These are phyloP conservation scores for Eleusine coracana DNA, from an alignment of 176 grass and related monocot species.

Conservation along the genomic window DNA sequence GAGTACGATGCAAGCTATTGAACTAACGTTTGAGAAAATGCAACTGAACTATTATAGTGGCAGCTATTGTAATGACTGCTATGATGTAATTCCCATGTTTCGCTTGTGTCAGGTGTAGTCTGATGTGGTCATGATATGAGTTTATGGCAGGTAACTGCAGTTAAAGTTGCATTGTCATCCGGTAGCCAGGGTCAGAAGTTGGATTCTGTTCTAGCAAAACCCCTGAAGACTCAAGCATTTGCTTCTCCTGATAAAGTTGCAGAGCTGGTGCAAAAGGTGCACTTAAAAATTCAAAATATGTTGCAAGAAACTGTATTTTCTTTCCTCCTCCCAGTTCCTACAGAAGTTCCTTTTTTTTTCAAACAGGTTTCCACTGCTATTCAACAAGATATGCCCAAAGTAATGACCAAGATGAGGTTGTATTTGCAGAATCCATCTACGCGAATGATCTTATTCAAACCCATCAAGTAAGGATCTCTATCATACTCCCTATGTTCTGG, in stretches of 20 bases:
- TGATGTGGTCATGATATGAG: conserved; percentile 25
- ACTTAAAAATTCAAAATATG: conserved; percentile 11
- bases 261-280: conserved; percentile 92
- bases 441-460: conserved; percentile 95
- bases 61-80: neutral
- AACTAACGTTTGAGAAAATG: neutral
- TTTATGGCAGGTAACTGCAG: conserved; percentile 76
- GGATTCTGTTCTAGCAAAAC: conserved; percentile 90
- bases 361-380: conserved; percentile 67
- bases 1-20: neutral
- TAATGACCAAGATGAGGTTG: conserved; percentile 84
- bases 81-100: neutral
- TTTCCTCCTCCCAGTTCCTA: conserved; percentile 6
- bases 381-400: conserved; percentile 77
- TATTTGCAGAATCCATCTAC: conserved; percentile 98
- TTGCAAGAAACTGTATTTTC: conserved; percentile 1
- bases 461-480: conserved; percentile 75
- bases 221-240: conserved; percentile 94
- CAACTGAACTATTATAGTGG: neutral
- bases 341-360: neutral
- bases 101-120: conserved; percentile 15
- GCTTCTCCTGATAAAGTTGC: conserved; percentile 94
- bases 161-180: conserved; percentile 87
- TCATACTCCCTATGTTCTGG: neutral
- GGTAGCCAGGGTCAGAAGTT: conserved; percentile 81